Evolutionary conservation across 371 early-diverging fungal species (phyloP).

Genomic region (Apophysomyces elegans): DNA sequence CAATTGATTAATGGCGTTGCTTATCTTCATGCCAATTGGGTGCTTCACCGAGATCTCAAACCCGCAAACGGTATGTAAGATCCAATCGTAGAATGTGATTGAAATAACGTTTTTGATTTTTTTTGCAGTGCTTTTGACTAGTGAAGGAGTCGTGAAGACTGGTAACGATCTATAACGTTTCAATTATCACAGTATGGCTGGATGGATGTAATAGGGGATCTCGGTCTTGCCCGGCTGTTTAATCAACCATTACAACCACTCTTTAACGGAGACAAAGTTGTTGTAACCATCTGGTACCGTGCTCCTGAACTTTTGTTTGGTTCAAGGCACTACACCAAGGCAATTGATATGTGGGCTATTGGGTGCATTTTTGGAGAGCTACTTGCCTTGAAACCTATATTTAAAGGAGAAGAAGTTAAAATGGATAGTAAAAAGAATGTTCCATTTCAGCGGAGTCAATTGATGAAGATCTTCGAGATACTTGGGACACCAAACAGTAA

Average conservation of each 20-base stretch:
- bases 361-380: conserved; percentile 97
- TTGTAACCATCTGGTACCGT: conserved; percentile 98
- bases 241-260: conserved; percentile 82
- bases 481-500: conserved; percentile 88
- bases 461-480: conserved; percentile 89
- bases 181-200: neutral
- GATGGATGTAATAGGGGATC: conserved; percentile 62
- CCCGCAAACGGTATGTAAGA: conserved; percentile 75
- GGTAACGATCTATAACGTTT: conserved; percentile 41
- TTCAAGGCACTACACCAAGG: conserved; percentile 89
- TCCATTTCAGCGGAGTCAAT: conserved; percentile 90
- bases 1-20: conserved; percentile 91
- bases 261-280: conserved; percentile 90
- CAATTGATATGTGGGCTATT: conserved; percentile 94
- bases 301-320: conserved; percentile 96
- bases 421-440: conserved; percentile 88
- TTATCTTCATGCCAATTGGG: conserved; percentile 92
- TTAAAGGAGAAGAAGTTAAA: conserved; percentile 94
- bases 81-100: neutral
- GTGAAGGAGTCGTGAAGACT: conserved; percentile 88
- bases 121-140: conserved; percentile 72
- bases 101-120: neutral
- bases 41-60: conserved; percentile 91
- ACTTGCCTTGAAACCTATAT: conserved; percentile 85
- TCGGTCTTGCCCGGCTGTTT: conserved; percentile 90